A percentile compares a stretch with the other conserved stretches of the same genome.
phyloP scores from a whole-genome alignment of 305 asterid species.

The Fraxinus xanthoxyloides region DNA sequence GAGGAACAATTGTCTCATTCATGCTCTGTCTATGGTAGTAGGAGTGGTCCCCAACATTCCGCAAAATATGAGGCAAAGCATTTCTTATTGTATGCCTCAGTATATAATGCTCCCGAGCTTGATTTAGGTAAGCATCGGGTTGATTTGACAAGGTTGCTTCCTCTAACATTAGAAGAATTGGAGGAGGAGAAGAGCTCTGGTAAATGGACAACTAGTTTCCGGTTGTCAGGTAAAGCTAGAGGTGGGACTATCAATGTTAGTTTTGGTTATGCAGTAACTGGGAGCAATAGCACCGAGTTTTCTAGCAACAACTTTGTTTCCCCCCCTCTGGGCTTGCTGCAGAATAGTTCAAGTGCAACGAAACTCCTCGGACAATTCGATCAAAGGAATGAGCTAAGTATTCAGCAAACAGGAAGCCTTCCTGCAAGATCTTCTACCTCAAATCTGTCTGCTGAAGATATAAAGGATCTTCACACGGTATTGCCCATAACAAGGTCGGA shows the following conservation, averaged over 20 bases:
- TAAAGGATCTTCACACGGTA: conserved; percentile 86
- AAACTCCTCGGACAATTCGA: conserved; percentile 30
- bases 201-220: conserved; percentile 92
- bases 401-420: conserved; percentile 54
- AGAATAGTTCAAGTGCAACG: conserved; percentile 31
- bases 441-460: conserved; percentile 45
- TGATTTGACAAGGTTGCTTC: conserved; percentile 91
- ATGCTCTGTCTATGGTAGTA: conserved; percentile 72
- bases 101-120: conserved; percentile 63
- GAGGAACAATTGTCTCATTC: conserved; percentile 71
- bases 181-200: conserved; percentile 85
- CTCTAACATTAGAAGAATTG: conserved; percentile 82
- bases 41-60: conserved; percentile 82
- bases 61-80: conserved; percentile 90
- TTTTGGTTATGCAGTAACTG: conserved; percentile 64
- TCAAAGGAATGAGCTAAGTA: conserved; percentile 29
- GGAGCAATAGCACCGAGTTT: conserved; percentile 32
- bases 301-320: conserved; percentile 30
- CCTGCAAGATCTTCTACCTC: conserved; percentile 47
- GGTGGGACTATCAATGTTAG: conserved; percentile 83
- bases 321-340: conserved; percentile 31
- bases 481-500: conserved; percentile 51
- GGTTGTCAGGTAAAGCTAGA: conserved; percentile 78
- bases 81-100: conserved; percentile 69
- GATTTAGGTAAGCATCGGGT: conserved; percentile 88